A percentile compares a stretch with the other conserved stretches of the same genome.
Conservation (phyloP, 768 basidiomycete genomes). For the Gautieria morchelliformis region DNA sequence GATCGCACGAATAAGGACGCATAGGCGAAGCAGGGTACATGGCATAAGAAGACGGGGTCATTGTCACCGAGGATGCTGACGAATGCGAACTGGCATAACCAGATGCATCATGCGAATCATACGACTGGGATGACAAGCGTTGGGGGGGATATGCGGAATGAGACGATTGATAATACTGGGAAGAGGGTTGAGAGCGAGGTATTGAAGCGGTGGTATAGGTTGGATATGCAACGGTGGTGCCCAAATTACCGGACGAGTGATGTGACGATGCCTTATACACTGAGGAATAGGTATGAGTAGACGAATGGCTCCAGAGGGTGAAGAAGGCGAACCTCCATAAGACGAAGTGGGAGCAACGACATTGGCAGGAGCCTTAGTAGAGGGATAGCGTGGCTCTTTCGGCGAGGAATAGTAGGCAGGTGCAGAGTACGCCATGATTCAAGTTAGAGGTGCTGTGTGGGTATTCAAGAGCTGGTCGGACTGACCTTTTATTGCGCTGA, state of each 20-base stretch:
- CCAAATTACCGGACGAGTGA: background rate
- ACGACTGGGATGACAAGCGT: conserved; percentile 15
- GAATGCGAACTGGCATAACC: conserved; percentile 28
- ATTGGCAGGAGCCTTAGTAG: background rate
- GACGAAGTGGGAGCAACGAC: background rate
- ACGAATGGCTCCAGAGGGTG: background rate
- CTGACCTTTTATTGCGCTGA: background rate
- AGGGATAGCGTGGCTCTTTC: background rate
- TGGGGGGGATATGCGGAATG: conserved; percentile 13
- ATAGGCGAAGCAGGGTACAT: conserved; percentile 51
- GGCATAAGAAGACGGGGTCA: conserved; percentile 20
- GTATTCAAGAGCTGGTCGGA: background rate
- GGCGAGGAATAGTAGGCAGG: background rate
- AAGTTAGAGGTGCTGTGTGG: background rate
- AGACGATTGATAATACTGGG: conserved; percentile 1
- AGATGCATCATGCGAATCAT: conserved; percentile 14
- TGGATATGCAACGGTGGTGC: background rate
- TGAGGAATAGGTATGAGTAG: background rate
- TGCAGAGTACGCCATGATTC: background rate
- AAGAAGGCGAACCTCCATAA: background rate
- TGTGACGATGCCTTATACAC: background rate
- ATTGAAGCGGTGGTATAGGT: background rate
- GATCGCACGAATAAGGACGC: conserved; percentile 57
- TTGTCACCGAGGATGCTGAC: conserved; percentile 26
- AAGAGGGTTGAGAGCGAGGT: background rate